Conservation (phyloP, 2,329 filamentous ascomycete genomes). For the Hawksworthiomyces lignivorus region DNA sequence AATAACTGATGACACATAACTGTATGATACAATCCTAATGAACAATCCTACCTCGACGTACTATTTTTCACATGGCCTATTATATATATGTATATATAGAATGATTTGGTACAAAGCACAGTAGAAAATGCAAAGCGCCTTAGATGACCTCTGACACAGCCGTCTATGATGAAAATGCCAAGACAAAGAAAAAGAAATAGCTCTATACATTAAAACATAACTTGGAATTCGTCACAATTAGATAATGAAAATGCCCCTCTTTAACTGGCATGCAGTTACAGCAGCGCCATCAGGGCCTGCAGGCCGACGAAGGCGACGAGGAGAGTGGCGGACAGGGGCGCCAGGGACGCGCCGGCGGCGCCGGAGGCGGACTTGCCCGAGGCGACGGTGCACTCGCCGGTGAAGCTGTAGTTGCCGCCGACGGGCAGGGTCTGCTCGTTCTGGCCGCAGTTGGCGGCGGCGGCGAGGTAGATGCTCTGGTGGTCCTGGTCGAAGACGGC, state of each 20-base stretch:
- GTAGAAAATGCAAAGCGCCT: too few relatives aligned
- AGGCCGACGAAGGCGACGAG: slow-evolving; percentile 7
- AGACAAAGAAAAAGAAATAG: neutral
- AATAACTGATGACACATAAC: too few relatives aligned
- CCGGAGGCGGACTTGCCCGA: neutral
- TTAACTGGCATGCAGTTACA: too few relatives aligned
- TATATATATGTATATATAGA: neutral
- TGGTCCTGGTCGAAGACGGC: slow-evolving; percentile 20
- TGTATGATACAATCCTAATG: too few relatives aligned
- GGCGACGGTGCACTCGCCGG: slow-evolving; percentile 15
- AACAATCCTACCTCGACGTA: too few relatives aligned
- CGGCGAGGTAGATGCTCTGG: slow-evolving; percentile 18
- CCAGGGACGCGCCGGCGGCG: neutral
- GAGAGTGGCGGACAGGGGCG: neutral
- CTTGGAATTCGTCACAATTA: too few relatives aligned
- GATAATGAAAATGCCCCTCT: too few relatives aligned
- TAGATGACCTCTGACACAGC: too few relatives aligned
- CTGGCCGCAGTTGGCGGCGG: slow-evolving; percentile 19
- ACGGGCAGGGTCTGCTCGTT: slow-evolving; percentile 16
- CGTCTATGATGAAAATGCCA: too few relatives aligned
- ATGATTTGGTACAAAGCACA: too few relatives aligned
- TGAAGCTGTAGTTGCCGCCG: slow-evolving; percentile 11
- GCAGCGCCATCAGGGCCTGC: slow-evolving; percentile 1
- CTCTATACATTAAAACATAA: too few relatives aligned
- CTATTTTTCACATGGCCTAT: neutral